Evolutionary conservation across 2,329 filamentous ascomycete genomes (phyloP).

Genomic region (Escovopsis sp.): DNA sequence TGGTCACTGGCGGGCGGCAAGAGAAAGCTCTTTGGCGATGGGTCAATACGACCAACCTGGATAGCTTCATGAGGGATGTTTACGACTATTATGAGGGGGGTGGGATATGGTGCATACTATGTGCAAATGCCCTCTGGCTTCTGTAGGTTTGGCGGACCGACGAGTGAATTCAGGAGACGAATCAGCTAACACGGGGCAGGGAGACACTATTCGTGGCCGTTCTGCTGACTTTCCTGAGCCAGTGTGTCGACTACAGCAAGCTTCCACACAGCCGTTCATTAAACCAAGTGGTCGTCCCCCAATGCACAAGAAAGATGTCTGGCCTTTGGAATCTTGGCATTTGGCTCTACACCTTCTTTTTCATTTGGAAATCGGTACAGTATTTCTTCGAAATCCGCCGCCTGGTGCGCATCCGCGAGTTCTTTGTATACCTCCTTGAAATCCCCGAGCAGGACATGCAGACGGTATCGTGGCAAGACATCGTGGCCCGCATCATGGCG

Average conservation of each 20-base stretch:
- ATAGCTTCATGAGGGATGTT: slow-evolving; percentile 71
- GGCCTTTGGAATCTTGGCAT: slow-evolving; percentile 62
- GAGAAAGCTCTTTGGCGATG: slow-evolving; percentile 84
- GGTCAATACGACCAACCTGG: slow-evolving; percentile 81
- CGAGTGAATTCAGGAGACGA: not conserved
- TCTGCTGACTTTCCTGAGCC: slow-evolving; percentile 69
- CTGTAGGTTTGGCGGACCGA: slow-evolving; percentile 35
- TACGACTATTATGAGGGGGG: slow-evolving; percentile 77
- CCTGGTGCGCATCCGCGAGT: slow-evolving; percentile 66
- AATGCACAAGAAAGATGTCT: slow-evolving; percentile 66
- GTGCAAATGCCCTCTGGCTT: slow-evolving; percentile 57
- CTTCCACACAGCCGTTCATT: slow-evolving; percentile 50
- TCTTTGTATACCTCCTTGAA: slow-evolving; percentile 68
- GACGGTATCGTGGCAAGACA: slow-evolving; percentile 84
- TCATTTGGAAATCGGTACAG: slow-evolving; percentile 65
- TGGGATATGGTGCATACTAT: slow-evolving; percentile 72
- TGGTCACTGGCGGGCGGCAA: slow-evolving; percentile 25
- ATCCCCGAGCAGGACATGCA: slow-evolving; percentile 79
- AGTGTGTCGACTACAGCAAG: slow-evolving; percentile 70
- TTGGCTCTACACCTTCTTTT: slow-evolving; percentile 77
- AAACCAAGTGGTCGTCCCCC: slow-evolving; percentile 44
- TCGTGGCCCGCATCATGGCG: slow-evolving; percentile 73
- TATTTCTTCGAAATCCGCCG: slow-evolving; percentile 60
- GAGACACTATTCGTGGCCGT: slow-evolving; percentile 72
- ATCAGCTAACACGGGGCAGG: slow-evolving; percentile 23